Evolutionary conservation across 192 early-diverging fungal genomes (phyloP), one percentile per base, ranked within the genome.

Genomic region (Coemansia sp.): DNA sequence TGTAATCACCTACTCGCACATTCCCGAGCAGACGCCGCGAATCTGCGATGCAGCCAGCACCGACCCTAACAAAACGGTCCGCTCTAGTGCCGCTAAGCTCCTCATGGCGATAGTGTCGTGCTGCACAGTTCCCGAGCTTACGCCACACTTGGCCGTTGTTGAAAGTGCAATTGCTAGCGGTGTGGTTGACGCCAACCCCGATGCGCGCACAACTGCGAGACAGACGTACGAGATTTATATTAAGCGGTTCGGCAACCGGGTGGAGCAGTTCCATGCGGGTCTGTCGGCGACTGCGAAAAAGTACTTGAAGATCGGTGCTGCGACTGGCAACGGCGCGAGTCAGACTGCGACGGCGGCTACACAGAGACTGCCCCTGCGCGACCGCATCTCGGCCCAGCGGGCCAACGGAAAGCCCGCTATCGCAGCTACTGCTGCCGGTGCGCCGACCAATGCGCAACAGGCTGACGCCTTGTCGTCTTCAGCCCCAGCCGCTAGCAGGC

Each of bases 41-140:
- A 82, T 92, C 27, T 87, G 87, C 64, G 79, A 86, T 24, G 80
- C 86, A 1, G 74, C 89, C 13, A 43, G 68, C 7, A 79, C 70
- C 16, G 79, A 90, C 20, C 83, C 84, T 24, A 92, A 86, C 86
- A 92, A 93, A 76, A 70, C 85, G 0, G 76, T 91, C 43, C 81
- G 90, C 29, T 75, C 81, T 64, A 82, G 86, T 51, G 89, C 89
- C 11, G 75, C 89, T 7, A 90, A 92, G 62, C 88, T 86, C 72
- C 65, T 89, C 6, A 75, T 88, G 54, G 76, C 80, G 18, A 85
- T 85, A 59, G 70, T 93, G 18, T 79, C 76, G 61, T 79, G 82
- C 66, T 84, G 82, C 70, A 84, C 82, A 0, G 82, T 76, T 5
- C 76, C 82, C 8, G 82, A 84, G 74, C 77, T 84, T 16, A 70